Evolutionary conservation across 139 green algal genomes (phyloP), one percentile per base, ranked within the genome.

Genomic region (Chlorella sp.): DNA sequence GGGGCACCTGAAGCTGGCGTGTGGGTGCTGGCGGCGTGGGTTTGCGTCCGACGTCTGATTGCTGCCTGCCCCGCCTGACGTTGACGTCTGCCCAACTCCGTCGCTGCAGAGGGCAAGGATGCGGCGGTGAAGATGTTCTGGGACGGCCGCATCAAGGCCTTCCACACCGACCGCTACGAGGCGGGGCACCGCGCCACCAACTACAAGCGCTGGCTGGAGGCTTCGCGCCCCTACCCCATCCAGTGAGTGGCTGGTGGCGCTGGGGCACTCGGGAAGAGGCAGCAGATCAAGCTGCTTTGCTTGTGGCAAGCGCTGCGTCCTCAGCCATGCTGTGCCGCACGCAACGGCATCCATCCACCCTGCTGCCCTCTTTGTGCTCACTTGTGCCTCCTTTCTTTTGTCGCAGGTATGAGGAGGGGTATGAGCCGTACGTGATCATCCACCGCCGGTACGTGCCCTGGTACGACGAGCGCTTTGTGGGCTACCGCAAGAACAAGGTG

Each of bases 401-500:
- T 17, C 3, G 36, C 81, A 85, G 76, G 76, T 90, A 90, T 40
- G 87, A 90, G 65, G 84, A 90, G 84, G 88, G 86, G 20, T 91
- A 76, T 60, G 88, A 91, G 75, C 88, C 88, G 22, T 91, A 91
- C 38, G 80, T 91, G 11, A 46, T 91, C 36, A 79, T 88, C 36
- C 48, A 81, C 22, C 84, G 88, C 73, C 77, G 83, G 36, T 80
- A 51, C 43, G 81, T 91, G 46, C 88, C 88, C n/a, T 88, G 86
- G 81, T 88, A 83, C 40, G 88, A 91, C 58, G 88, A 91, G 81
- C 86, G 88, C 34, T 90, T 91, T 81, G 81, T 88, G 48, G 86
- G 88, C 19, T 91, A 91, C 81, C 82, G 86, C 69, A 90, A 91
- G 69, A 91, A 91, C 76, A 91, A 91, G 82, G 88, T 90, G 32